Percentiles rank a stretch among this genome's conserved stretches.
Evolutionary conservation across 352 stramenopile species (phyloP).

Genomic region (Thraustotheca clavata): DNA sequence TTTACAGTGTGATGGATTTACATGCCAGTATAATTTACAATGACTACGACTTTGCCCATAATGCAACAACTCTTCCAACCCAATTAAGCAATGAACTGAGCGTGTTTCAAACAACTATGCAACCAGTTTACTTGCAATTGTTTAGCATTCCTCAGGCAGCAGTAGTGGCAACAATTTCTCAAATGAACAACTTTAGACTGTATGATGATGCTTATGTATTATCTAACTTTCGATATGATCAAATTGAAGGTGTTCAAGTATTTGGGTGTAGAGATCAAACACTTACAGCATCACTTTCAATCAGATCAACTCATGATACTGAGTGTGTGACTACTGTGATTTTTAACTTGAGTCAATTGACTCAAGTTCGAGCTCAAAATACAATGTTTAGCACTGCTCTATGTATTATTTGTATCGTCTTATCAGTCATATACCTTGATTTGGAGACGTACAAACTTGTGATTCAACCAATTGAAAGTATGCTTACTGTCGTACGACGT

Average conservation of each 20-base stretch:
- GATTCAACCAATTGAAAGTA: conserved; percentile 85
- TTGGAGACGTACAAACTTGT: conserved; percentile 57
- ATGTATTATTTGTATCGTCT: conserved; percentile 69
- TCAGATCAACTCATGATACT: conserved; percentile 20
- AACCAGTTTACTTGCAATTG: background rate
- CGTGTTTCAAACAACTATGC: background rate
- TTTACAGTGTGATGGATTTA: background rate
- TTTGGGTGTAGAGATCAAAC: conserved; percentile 58
- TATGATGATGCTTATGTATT: conserved; percentile 37
- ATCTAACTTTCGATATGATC: conserved; percentile 35
- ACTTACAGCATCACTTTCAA: conserved; percentile 48
- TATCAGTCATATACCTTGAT: conserved; percentile 79
- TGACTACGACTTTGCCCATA: background rate
- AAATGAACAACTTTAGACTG: background rate
- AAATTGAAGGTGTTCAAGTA: conserved; percentile 68
- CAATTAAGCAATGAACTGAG: background rate
- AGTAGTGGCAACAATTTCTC: background rate
- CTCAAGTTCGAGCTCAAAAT: conserved; percentile 46
- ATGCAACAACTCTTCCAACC: too few species aligned
- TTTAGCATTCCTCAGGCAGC: background rate
- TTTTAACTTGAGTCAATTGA: conserved; percentile 68
- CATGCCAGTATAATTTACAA: background rate
- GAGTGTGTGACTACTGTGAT: conserved; percentile 66
- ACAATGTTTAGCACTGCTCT: conserved; percentile 88
- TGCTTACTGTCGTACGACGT: conserved; percentile 85